Percentiles rank a stretch among this genome's conserved stretches.
phyloP scores from a whole-genome alignment of 345 rosid genomes.

The Populus alba region DNA sequence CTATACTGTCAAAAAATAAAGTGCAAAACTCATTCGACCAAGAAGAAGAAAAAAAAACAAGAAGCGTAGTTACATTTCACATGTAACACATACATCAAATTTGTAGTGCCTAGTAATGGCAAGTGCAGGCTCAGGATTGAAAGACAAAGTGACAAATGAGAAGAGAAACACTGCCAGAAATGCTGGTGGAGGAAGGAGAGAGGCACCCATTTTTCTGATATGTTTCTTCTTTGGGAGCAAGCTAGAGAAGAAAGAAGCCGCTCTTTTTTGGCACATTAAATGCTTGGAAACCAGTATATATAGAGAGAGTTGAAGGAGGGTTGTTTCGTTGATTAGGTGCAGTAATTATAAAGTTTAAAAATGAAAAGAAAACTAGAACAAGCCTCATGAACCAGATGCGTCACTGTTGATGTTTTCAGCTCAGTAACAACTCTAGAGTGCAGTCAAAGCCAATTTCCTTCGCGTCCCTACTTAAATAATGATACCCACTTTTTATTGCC shows the following conservation, averaged over 20 bases:
- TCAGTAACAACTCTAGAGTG: conserved; percentile 69
- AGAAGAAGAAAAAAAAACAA: background rate
- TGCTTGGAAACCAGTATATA: conserved; percentile 20
- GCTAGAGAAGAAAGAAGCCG: background rate
- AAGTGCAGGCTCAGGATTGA: conserved; percentile 2
- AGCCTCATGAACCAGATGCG: background rate
- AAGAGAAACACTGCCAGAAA: conserved; percentile 6
- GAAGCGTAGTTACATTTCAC: background rate
- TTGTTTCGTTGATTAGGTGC: conserved; percentile 23
- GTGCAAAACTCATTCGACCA: background rate
- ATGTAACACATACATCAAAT: conserved; percentile 11
- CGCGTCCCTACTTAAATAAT: conserved; percentile 21
- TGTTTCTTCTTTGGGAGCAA: background rate
- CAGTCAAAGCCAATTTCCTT: conserved; percentile 55
- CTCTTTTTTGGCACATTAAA: background rate
- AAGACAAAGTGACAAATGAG: conserved; percentile 2
- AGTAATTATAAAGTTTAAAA: background rate
- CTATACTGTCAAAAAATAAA: background rate
- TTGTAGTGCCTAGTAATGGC: conserved; percentile 21
- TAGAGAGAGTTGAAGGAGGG: conserved; percentile 25
- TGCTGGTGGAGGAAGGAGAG: conserved; percentile 26
- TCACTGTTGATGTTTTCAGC: conserved; percentile 14
- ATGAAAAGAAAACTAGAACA: background rate
- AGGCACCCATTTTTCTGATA: conserved; percentile 20
- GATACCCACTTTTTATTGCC: background rate